Base-by-base conservation (phyloP, 176 grass and related monocot genomes). In the Canna indica region DNA sequence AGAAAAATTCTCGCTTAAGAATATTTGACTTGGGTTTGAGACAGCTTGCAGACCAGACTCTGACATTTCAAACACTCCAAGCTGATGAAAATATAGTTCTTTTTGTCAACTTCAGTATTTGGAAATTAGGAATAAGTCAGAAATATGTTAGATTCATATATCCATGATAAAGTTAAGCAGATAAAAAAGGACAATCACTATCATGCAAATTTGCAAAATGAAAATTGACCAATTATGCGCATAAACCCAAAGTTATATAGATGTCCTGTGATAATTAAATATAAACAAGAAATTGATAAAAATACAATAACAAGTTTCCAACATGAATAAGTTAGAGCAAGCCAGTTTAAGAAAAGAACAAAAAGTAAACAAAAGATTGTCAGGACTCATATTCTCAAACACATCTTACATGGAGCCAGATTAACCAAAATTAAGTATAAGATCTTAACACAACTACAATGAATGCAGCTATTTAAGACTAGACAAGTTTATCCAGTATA, bases 21-120 rank as follows among this genome's bases (percentile, higher is more conserved):
- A 97, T 82, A 92, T 90, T 64, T 91, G 82, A 32, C 88, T 90
- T 47, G 93, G 83, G 84, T 97, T 90, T 66, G 85, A 38, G 80
- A 97, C 93, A 79, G 84, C 72, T 82, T 92, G 86, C 59, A 92
- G 82, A 38, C 93, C 93, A 78, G 68, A 72, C n/a, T 84, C 79
- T 44, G 88, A 73, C 93, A 97, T 97, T 78, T 97, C 86, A 74
- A 97, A 91, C 54, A 97, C 86, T 67, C 93, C 93, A 69, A 97
- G 83, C 93, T 97, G 88, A 79, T 71, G 62, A 18, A 68, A 72
- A 69, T 76, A 66, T 64, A 67, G 15, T 47, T 47, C 5, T 33
- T 6, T 44, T 15, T 22, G 50, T 30, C 17, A 20, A 30, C 5
- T 45, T 32, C 16, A 32, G 1, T 38, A 24, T 18, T 32, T 70